phyloP scores from a whole-genome alignment of 2,329 filamentous ascomycete genomes.

The Venturia effusa region DNA sequence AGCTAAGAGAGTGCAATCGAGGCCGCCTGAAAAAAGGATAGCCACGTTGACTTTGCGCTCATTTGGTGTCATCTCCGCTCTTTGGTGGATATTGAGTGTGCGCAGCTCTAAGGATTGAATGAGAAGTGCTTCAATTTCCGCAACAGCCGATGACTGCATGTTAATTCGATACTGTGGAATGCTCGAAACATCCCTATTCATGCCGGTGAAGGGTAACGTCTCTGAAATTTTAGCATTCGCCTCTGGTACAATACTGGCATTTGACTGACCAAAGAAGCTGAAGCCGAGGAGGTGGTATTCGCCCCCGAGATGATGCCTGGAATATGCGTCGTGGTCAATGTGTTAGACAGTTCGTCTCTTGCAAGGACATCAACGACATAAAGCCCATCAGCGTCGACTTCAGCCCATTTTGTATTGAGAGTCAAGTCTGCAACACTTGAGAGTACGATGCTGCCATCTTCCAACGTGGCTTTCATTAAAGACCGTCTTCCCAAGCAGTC shows the following conservation, averaged over 20 bases:
- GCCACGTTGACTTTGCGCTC: slow-evolving; percentile 40
- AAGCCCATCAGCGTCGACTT: slow-evolving; percentile 77
- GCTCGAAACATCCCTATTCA: not conserved
- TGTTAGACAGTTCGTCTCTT: not conserved
- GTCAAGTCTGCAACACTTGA: slow-evolving; percentile 57
- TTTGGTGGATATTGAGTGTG: slow-evolving; percentile 35
- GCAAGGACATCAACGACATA: slow-evolving; percentile 37
- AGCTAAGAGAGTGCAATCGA: slow-evolving; percentile 86
- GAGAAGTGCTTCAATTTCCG: not conserved
- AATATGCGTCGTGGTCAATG: not conserved
- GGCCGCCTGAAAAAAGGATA: slow-evolving; percentile 83
- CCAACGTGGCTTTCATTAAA: slow-evolving; percentile 37
- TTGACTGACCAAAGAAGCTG: not conserved
- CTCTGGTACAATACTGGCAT: not conserved
- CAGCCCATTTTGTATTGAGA: slow-evolving; percentile 46
- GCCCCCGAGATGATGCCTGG: not conserved
- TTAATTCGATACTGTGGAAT: not conserved
- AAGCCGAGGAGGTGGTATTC: not conserved
- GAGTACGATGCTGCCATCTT: slow-evolving; percentile 41
- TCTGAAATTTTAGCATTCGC: not conserved
- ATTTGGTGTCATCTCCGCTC: slow-evolving; percentile 15
- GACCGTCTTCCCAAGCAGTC: slow-evolving; percentile 84
- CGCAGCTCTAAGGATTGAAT: slow-evolving; percentile 18
- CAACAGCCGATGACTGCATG: not conserved
- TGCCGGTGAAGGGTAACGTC: not conserved